Evolutionary conservation across 1,284 basidiomycete species (phyloP), one percentile per base, ranked within the genome.

Genomic region (Hortiboletus rubellus): DNA sequence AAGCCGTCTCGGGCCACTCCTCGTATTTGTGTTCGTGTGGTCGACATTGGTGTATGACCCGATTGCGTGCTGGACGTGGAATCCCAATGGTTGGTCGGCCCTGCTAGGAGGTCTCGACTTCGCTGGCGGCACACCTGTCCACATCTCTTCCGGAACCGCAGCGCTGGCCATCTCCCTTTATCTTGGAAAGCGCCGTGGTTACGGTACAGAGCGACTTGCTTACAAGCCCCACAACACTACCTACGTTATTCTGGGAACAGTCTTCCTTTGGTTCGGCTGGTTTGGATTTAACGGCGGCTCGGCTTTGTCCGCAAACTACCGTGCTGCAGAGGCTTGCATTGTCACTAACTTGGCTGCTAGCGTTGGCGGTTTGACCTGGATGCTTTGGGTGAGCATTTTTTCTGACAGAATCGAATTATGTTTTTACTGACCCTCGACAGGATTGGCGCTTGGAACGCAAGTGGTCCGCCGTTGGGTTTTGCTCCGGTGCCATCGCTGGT

Each of bases 261-360:
- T 88, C 14, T 86, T 98, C 76, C 91, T 98, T 57, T 98, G 95
- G 96, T 95, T 97, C 68, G 96, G 95, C n/a, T 98, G 96, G 96
- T 94, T 96, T 69, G 95, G 90, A 10, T 92, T 91, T 80, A 96
- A 96, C 76, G 94, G 94, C 43, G 92, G 92, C 40, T 89, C 85
- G 15, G 92, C 92, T 10, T 80, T 94, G 58, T 82, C 84, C 36
- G 94, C 94, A 62, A 96, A 96, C 78, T 77, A 97, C 52, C 85
- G 94, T 57, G 95, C 94, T 1, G 84, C 89, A 40, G 86, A 92
- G 75, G 94, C 95, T 18, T 93, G 91, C 76, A 90, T 96, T 61
- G 92, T 96, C 60, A 99, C 96, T 66, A 97, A 98, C 78, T 73
- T 95, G 45, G 87, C 93, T 2, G 93, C 93, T 3, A 85, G 84